These are phyloP conservation scores for Lizanozyma gosingica DNA, from an alignment of 1,139 yeast genomes.

Conservation along the genomic window DNA sequence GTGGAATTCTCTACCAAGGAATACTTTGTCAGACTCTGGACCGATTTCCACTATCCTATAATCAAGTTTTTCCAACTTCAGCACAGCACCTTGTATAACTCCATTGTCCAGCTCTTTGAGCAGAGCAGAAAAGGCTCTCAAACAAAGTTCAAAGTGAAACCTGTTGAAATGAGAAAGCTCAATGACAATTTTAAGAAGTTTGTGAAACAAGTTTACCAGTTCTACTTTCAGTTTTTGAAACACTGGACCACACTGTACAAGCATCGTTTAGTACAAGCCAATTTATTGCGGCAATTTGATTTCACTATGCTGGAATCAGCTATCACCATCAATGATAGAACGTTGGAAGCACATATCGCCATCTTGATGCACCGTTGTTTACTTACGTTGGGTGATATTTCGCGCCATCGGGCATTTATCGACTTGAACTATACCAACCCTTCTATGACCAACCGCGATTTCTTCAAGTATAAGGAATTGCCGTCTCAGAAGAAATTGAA, in stretches of 20 bases:
- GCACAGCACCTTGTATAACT: slow-evolving; percentile 22
- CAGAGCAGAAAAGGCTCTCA: slow-evolving; percentile 12
- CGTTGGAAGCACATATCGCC: slow-evolving; percentile 32
- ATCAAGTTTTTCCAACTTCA: slow-evolving; percentile 43
- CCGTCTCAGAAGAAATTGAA: slow-evolving; percentile 22
- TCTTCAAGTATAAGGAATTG: slow-evolving; percentile 27
- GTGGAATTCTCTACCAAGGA: slow-evolving; percentile 17
- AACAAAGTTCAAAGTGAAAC: slow-evolving; percentile 18
- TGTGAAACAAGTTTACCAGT: slow-evolving; percentile 34
- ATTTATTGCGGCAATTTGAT: slow-evolving; percentile 17
- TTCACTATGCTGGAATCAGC: slow-evolving; percentile 12
- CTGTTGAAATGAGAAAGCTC: slow-evolving; percentile 50
- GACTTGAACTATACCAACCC: slow-evolving; percentile 35
- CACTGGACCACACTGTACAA: slow-evolving; percentile 27
- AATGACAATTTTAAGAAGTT: slow-evolving; percentile 44
- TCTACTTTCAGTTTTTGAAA: slow-evolving; percentile 34
- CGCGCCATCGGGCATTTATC: slow-evolving; percentile 45
- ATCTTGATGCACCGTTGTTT: slow-evolving; percentile 46
- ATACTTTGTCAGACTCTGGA: slow-evolving; percentile 45
- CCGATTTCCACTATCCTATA: slow-evolving; percentile 54
- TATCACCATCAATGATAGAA: slow-evolving; percentile 9
- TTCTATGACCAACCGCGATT: slow-evolving; percentile 21
- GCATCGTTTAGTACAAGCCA: slow-evolving; percentile 24
- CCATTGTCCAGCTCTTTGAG: slow-evolving; percentile 10
- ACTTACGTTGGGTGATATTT: slow-evolving; percentile 49